These are phyloP conservation scores for Chlamydomonas eustigma DNA, from an alignment of 139 green algal genomes.

Conservation along the genomic window DNA sequence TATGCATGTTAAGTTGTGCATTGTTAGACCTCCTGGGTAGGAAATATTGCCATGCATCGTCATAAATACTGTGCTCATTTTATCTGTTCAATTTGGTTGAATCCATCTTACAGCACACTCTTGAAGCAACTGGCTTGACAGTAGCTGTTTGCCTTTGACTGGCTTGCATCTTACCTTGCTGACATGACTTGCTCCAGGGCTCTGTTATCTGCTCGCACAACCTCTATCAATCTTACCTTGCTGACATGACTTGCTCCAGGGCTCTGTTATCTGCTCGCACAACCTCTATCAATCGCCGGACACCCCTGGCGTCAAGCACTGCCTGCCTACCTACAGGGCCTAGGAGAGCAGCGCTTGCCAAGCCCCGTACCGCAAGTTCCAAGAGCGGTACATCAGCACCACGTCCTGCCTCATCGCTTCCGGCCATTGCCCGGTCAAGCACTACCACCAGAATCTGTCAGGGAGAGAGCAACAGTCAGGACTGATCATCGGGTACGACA, in stretches of 20 bases:
- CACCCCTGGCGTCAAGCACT: constrained; percentile 10
- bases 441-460: background rate
- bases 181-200: background rate
- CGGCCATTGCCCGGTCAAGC: background rate
- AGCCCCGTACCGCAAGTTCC: constrained; percentile 25
- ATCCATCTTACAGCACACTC: too few relatives aligned
- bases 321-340: constrained; percentile 20
- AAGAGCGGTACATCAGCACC: constrained; percentile 31
- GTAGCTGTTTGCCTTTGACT: too few relatives aligned
- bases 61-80: too few relatives aligned
- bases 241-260: constrained; percentile 21
- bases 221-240: background rate
- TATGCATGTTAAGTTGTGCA: too few relatives aligned
- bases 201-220: background rate
- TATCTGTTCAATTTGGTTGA: too few relatives aligned
- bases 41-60: too few relatives aligned
- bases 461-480: too few relatives aligned
- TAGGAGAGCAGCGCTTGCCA: constrained; percentile 24
- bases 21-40: too few relatives aligned
- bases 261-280: constrained; percentile 30
- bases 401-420: background rate
- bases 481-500: background rate
- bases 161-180: too few relatives aligned
- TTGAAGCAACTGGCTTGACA: too few relatives aligned
- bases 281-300: constrained; percentile 30